phyloP scores from a whole-genome alignment of 208 protist species.

The Trypanosoma boissoni region DNA sequence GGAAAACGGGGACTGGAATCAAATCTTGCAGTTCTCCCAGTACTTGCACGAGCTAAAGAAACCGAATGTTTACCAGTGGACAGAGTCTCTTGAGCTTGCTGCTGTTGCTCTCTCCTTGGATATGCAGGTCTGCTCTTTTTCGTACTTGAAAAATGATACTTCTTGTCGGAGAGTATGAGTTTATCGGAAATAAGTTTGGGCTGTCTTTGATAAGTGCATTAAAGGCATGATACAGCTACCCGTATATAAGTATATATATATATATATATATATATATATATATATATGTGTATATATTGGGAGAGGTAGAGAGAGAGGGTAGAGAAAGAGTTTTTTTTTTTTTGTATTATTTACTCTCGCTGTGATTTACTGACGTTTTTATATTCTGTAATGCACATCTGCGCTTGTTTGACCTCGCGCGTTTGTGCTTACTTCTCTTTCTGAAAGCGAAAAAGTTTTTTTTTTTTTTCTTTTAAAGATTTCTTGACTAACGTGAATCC shows the following conservation, averaged over 20 bases:
- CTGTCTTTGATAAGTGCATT: too few species aligned
- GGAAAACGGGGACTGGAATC: constrained; percentile 36
- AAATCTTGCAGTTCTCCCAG: constrained; percentile 47
- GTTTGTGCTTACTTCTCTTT: too few species aligned
- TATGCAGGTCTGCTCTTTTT: constrained; percentile 50
- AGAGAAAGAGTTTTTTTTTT: constrained; percentile 2
- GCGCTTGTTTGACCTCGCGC: too few species aligned
- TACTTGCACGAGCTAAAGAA: constrained; percentile 23
- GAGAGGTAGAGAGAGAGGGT: background rate
- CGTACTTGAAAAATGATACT: too few species aligned
- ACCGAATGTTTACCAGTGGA: constrained; percentile 57
- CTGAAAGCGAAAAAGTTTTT: constrained; percentile 1
- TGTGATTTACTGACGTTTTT: too few species aligned
- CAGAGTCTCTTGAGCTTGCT: constrained; percentile 58
- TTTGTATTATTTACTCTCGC: too few species aligned
- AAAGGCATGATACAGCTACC: background rate
- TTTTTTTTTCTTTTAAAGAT: constrained; percentile 17
- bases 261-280: constrained; percentile 11
- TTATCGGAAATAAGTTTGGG: too few species aligned
- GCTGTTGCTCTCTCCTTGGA: constrained; percentile 63
- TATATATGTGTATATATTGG: background rate
- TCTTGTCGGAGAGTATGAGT: too few species aligned
- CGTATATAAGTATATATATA: background rate
- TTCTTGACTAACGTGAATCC: too few species aligned
- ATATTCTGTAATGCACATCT: too few species aligned